Conservation (phyloP, 306 rosid genomes). For the Oxytropis ochrocephala region DNA sequence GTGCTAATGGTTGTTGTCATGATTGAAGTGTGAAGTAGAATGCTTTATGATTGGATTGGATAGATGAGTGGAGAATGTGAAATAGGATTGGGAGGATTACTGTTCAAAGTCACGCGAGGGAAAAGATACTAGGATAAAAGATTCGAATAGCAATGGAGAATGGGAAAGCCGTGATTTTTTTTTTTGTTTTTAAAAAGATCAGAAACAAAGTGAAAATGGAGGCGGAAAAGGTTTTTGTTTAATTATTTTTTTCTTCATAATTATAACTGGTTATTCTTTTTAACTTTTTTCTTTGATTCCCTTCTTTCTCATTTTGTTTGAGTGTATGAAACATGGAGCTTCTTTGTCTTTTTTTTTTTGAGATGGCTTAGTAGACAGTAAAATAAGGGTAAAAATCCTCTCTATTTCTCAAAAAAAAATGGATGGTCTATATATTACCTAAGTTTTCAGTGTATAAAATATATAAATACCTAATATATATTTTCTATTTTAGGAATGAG, state of each 20-base stretch:
- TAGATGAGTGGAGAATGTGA: constrained; percentile 32
- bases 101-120: constrained; percentile 50
- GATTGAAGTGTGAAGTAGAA: constrained; percentile 55
- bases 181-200: background rate
- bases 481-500: too few relatives aligned
- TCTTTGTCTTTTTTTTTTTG: background rate
- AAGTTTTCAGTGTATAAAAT: too few relatives aligned
- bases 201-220: background rate
- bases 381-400: too few relatives aligned
- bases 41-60: constrained; percentile 45
- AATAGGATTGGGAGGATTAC: constrained; percentile 23
- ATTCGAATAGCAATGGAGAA: background rate
- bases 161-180: constrained; percentile 12
- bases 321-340: background rate
- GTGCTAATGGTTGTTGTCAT: constrained; percentile 48
- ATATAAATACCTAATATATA: too few relatives aligned
- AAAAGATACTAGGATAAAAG: background rate
- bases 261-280: too few relatives aligned
- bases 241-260: background rate
- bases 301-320: background rate
- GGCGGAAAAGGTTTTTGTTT: constrained; percentile 15
- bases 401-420: too few relatives aligned
- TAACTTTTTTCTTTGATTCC: background rate
- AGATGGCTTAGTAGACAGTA: background rate
- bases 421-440: too few relatives aligned